phyloP scores from a whole-genome alignment of 805 yeast species.

The Wickerhamomyces silvicola region DNA sequence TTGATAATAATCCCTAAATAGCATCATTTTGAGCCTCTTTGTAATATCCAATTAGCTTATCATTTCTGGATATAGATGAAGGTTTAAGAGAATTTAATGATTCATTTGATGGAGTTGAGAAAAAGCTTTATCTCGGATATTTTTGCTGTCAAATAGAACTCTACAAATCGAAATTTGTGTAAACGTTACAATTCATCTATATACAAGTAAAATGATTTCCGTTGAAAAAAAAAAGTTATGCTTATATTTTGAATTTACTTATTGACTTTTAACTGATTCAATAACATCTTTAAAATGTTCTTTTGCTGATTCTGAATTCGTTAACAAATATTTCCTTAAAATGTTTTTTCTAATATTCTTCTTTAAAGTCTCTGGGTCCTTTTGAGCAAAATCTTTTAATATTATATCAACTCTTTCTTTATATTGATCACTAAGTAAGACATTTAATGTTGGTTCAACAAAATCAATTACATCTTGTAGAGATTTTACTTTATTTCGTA shows the following conservation, averaged over 20 bases:
- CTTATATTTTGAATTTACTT: no score
- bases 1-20: constrained; percentile 13
- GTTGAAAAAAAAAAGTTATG: no score
- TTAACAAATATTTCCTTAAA: constrained; percentile 55
- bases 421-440: constrained; percentile 29
- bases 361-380: constrained; percentile 35
- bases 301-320: constrained; percentile 20
- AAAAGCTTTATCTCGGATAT: constrained; percentile 31
- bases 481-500: constrained; percentile 23
- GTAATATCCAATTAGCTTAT: no score
- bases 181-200: no score
- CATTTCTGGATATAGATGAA: background rate
- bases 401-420: constrained; percentile 31
- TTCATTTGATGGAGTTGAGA: no score
- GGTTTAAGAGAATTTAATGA: background rate
- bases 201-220: no score
- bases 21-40: constrained; percentile 8
- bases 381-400: constrained; percentile 28
- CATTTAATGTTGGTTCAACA: constrained; percentile 29
- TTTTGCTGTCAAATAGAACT: background rate
- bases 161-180: no score
- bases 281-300: constrained; percentile 16
- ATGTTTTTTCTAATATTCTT: constrained; percentile 62
- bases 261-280: constrained; percentile 9
- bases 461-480: constrained; percentile 27